Evolutionary conservation across 257 asterid species (phyloP).

Genomic region (Solanum corneliomulleri): DNA sequence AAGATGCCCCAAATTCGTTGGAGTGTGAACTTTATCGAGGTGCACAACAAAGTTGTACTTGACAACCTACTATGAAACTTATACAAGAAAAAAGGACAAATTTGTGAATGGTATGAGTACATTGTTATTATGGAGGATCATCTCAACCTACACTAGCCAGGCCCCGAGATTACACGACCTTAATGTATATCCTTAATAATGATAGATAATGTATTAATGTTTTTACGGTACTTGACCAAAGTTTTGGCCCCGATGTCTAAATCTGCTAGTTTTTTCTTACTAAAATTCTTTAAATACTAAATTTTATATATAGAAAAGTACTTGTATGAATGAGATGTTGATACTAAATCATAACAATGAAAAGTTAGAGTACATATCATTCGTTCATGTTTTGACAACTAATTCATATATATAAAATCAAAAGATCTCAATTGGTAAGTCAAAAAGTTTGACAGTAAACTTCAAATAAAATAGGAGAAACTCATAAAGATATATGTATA

Average conservation of each 20-base stretch:
- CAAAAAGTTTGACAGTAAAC: neutral
- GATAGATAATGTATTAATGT: too few relatives aligned
- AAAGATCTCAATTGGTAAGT: neutral
- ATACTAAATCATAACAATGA: too few relatives aligned
- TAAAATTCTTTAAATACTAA: too few relatives aligned
- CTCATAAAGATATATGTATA: neutral
- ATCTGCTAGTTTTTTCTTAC: neutral
- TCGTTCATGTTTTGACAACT: neutral
- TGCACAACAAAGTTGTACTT: neutral
- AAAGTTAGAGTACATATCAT: neutral
- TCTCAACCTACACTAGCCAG: neutral
- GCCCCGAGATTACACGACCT: neutral
- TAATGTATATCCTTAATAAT: neutral
- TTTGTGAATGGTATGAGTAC: neutral
- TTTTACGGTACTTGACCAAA: neutral
- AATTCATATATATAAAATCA: too few relatives aligned
- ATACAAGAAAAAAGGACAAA: neutral
- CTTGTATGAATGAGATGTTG: neutral
- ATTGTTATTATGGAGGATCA: neutral
- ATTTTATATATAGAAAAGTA: too few relatives aligned
- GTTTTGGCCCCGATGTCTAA: neutral
- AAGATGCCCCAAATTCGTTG: too few relatives aligned
- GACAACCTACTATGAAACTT: neutral
- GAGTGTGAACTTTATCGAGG: neutral
- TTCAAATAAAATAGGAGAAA: neutral